Conservation (phyloP, 2,329 filamentous ascomycete species). For the Dryadomyces quercus-mongolicae region DNA sequence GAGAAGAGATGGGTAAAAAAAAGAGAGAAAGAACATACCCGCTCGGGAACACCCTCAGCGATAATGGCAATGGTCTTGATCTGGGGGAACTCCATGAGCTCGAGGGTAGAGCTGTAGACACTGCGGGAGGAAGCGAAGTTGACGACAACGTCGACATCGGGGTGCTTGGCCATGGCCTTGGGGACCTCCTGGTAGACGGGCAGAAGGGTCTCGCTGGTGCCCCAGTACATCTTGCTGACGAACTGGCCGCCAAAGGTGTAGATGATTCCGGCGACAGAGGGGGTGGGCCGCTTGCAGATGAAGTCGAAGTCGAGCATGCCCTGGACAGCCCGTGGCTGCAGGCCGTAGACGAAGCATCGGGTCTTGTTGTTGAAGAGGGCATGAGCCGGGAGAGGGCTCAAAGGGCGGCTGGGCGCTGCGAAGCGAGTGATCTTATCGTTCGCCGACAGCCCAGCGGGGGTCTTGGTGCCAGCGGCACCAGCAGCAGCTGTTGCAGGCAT, state of each 20-base stretch:
- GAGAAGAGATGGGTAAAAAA: too few relatives aligned
- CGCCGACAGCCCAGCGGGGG: conserved; percentile 50
- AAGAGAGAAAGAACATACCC: conserved; percentile 48
- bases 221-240: conserved; percentile 99
- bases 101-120: conserved; percentile 97
- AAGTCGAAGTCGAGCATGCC: conserved; percentile 99
- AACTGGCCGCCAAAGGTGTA: conserved; percentile 99
- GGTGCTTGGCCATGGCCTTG: conserved; percentile 94
- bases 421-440: conserved; percentile 99
- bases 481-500: conserved; percentile 43
- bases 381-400: conserved; percentile 79
- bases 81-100: conserved; percentile 93
- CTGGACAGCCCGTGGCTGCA: conserved; percentile 87
- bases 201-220: conserved; percentile 95
- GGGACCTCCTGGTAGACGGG: conserved; percentile 92
- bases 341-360: conserved; percentile 98
- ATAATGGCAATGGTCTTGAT: conserved; percentile 99
- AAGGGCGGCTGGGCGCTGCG: conserved; percentile 76
- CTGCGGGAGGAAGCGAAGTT: conserved; percentile 99
- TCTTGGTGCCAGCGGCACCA: conserved; percentile 33
- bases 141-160: conserved; percentile 92
- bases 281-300: conserved; percentile 97
- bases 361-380: conserved; percentile 99
- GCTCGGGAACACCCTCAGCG: conserved; percentile 96
- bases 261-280: conserved; percentile 97